phyloP scores from a whole-genome alignment of 805 yeast species.

The Yamadazyma endophytica region DNA sequence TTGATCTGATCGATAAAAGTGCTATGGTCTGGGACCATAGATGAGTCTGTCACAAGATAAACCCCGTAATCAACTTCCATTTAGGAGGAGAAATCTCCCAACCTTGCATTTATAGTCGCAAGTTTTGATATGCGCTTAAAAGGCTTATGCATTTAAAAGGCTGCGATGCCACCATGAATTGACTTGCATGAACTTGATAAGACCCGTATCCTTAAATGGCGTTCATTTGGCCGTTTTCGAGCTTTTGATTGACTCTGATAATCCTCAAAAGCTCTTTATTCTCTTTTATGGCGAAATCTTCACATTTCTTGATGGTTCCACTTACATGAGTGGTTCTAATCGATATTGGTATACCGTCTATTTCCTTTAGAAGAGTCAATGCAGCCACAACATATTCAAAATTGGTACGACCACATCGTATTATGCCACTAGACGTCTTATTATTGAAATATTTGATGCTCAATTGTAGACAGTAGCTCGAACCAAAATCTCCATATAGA shows the following conservation, averaged over 20 bases:
- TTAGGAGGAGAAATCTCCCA: neutral
- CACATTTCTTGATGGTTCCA: slow-evolving; percentile 86
- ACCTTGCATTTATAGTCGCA: neutral
- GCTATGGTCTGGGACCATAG: slow-evolving; percentile 57
- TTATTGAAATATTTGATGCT: slow-evolving; percentile 77
- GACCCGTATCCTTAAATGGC: neutral
- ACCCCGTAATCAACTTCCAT: slow-evolving; percentile 48
- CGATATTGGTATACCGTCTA: slow-evolving; percentile 49
- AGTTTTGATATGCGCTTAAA: neutral
- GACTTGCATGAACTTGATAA: too few relatives aligned
- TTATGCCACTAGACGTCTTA: slow-evolving; percentile 77
- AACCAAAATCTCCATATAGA: slow-evolving; percentile 76
- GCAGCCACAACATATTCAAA: slow-evolving; percentile 64
- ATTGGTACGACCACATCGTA: slow-evolving; percentile 69
- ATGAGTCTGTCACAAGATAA: slow-evolving; percentile 77
- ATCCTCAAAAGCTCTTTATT: slow-evolving; percentile 34
- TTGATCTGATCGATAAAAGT: slow-evolving; percentile 58
- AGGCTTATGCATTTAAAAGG: slow-evolving; percentile 4
- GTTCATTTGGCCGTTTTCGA: slow-evolving; percentile 3
- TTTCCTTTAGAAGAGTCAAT: slow-evolving; percentile 47
- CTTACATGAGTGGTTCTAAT: slow-evolving; percentile 66
- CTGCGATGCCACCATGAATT: neutral
- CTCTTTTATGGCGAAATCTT: slow-evolving; percentile 55
- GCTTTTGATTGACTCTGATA: slow-evolving; percentile 3
- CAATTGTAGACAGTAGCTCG: slow-evolving; percentile 60